These are phyloP conservation scores for Elasticomyces elasticus DNA, from an alignment of 495 filamentous ascomycete species.

Conservation along the genomic window DNA sequence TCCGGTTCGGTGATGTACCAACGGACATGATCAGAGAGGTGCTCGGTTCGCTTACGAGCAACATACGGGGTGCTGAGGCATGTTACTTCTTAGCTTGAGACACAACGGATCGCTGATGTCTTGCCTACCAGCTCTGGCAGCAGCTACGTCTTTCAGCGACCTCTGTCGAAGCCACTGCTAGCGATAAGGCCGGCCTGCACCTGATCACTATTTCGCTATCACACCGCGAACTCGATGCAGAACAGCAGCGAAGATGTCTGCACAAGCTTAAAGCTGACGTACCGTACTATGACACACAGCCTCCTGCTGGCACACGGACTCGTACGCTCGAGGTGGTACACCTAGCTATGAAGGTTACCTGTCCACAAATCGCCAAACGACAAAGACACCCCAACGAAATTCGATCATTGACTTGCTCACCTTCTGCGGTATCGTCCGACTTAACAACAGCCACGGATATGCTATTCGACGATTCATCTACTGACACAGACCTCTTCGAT, in stretches of 20 bases:
- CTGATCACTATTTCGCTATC: background rate
- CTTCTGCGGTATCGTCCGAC: background rate
- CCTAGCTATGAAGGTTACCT: background rate
- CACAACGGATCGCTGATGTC: background rate
- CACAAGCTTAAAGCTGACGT: constrained; percentile 15
- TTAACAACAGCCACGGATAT: too few relatives aligned
- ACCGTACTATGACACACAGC: background rate
- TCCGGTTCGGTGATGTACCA: constrained; percentile 13
- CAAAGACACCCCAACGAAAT: background rate
- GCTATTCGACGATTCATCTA: too few relatives aligned
- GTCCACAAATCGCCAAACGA: background rate
- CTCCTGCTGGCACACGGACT: constrained; percentile 1
- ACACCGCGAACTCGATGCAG: background rate
- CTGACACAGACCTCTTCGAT: too few relatives aligned
- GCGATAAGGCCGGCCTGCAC: background rate
- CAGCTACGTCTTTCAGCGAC: constrained; percentile 19
- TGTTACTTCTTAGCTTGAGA: background rate
- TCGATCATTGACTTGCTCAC: background rate
- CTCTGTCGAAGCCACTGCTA: background rate
- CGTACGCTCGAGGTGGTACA: background rate
- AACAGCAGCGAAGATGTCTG: background rate
- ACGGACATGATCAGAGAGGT: constrained; percentile 3
- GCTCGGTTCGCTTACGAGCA: constrained; percentile 8
- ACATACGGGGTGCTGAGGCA: constrained; percentile 18
- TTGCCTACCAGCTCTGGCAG: constrained; percentile 17